Evolutionary conservation across 306 rosid species (phyloP).

Genomic region (Potentilla sterilis): DNA sequence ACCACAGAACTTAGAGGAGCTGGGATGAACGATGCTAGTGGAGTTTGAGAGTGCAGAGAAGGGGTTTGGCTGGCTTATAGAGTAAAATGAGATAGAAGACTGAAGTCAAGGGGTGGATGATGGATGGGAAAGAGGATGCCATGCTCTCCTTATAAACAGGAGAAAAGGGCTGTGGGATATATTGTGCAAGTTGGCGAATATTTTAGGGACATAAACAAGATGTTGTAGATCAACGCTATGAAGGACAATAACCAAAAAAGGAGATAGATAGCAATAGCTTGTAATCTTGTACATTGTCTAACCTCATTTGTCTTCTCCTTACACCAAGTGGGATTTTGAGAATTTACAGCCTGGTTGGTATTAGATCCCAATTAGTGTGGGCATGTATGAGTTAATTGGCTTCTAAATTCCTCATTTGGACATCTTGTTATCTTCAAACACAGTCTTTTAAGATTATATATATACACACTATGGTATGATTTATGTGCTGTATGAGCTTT

Average conservation of each 20-base stretch:
- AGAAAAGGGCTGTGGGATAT: neutral
- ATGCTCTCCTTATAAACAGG: neutral
- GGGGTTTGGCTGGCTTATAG: neutral
- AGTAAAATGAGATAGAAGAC: conserved; percentile 6
- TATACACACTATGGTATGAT: too few relatives aligned
- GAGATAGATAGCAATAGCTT: neutral
- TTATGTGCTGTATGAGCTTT: too few relatives aligned
- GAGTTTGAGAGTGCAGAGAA: conserved; percentile 2
- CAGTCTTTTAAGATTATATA: too few relatives aligned
- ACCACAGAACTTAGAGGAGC: neutral
- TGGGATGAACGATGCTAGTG: neutral
- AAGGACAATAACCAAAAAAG: neutral
- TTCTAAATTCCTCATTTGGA: neutral
- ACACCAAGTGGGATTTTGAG: neutral
- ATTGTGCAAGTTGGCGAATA: conserved; percentile 2
- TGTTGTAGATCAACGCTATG: neutral
- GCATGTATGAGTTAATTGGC: neutral
- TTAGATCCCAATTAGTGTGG: neutral
- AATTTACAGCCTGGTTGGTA: neutral
- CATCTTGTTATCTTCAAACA: too few relatives aligned
- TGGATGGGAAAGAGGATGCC: neutral
- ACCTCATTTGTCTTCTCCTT: neutral
- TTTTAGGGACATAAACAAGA: neutral
- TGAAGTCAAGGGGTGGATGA: conserved; percentile 19
- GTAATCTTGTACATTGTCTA: neutral